Base-by-base conservation (phyloP, 2,329 filamentous ascomycete genomes). In the Cytospora piceicola region DNA sequence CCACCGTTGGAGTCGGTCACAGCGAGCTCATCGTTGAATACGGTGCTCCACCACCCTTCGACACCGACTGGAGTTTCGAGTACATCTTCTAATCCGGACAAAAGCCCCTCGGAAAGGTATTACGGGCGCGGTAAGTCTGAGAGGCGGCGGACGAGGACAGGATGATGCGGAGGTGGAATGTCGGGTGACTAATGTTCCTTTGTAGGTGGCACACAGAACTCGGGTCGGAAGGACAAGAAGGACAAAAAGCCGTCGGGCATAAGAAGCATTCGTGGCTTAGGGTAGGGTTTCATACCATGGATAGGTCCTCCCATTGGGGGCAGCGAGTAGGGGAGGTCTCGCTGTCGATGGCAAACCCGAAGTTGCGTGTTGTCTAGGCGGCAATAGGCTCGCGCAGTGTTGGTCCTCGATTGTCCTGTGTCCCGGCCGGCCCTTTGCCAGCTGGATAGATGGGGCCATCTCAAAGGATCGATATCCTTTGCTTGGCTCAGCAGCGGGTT, bases 141-240 rank as follows among this genome's bases (percentile, higher is more conserved):
- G 34, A 53, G 46, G 9, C 12, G 46, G 46, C n/a, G 46, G 7
- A n/a, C n/a, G 9, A 49, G n/a, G 46, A 14, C 46, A 24, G 46
- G 46, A 49, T 14, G 46, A 49, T 14, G n/a, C 46, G 8, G 24
- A 22, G 46, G 14, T 12, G 22, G 46, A n/a, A 49, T 39, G 49
- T 69, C 64, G 64, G 12, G n/a, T 36, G 24, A 3, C 22, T 54
- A 15, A 17, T 20, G 3, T 9, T 57, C 20, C 14, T 56, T 59
- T 56, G 24, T 70, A 81, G 83, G 82, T 22, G 81, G 82, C 27
- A 76, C 82, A 8, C 82, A 83, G 69, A 83, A 81, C 71, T 73
- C 78, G 32, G 72, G 79, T 1, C 79, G 80, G 3, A 82, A 84
- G 69, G 82, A 85, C 63, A 79, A 80, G 67, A 81, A 81, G 66